Evolutionary conservation across 768 basidiomycete species (phyloP).

Genomic region (Cubamyces lactineus): DNA sequence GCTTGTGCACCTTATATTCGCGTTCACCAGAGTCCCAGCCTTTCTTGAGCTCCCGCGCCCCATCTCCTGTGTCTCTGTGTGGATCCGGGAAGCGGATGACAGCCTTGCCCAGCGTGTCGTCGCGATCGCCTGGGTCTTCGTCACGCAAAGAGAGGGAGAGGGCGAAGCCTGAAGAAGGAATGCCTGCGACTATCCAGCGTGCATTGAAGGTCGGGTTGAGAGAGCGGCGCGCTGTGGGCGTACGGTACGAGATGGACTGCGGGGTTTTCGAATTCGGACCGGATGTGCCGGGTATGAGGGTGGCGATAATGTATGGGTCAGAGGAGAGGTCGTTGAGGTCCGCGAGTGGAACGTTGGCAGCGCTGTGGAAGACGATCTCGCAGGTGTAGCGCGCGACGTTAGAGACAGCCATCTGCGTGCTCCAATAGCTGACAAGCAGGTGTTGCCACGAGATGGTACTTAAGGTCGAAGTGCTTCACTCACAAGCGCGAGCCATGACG

Average conservation of each 20-base stretch:
- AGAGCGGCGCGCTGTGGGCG: constrained; percentile 29
- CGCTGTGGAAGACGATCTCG: constrained; percentile 29
- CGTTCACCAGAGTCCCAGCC: constrained; percentile 34
- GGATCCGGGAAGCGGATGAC: constrained; percentile 28
- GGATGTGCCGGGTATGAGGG: constrained; percentile 20
- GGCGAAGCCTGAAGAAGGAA: constrained; percentile 31
- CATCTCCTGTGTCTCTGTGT: constrained; percentile 5
- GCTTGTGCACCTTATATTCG: constrained; percentile 39
- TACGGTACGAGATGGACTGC: constrained; percentile 28
- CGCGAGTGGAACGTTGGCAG: constrained; percentile 28
- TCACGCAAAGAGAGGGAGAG: constrained; percentile 29
- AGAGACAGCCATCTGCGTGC: background rate
- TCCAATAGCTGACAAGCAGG: too few relatives aligned
- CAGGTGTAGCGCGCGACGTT: constrained; percentile 21
- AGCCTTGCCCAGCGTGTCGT: constrained; percentile 34
- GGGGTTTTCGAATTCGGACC: background rate
- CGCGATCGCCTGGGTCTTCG: constrained; percentile 33
- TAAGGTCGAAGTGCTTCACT: background rate
- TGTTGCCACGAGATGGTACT: background rate
- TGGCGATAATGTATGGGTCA: constrained; percentile 34
- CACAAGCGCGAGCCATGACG: background rate
- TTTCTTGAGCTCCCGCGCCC: constrained; percentile 20
- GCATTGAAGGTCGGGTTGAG: constrained; percentile 32
- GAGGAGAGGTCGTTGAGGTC: constrained; percentile 33
- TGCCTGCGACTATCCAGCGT: constrained; percentile 33